Percentiles rank a stretch among this genome's conserved stretches.
Evolutionary conservation across 1,284 basidiomycete species (phyloP).

Genomic region (Malassezia brasiliensis): DNA sequence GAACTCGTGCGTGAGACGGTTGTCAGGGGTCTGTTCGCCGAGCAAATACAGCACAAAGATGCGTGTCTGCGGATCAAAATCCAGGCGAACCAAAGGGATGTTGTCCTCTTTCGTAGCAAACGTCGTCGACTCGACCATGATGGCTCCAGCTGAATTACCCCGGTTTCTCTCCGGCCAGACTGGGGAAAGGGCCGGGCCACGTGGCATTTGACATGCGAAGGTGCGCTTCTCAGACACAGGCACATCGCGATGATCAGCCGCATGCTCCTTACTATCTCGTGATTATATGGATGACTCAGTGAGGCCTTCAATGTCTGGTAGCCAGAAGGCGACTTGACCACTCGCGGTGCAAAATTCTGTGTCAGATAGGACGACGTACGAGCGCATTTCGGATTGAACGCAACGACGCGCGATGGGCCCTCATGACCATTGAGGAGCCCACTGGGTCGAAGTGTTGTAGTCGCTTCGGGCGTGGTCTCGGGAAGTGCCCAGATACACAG

Average conservation of each 20-base stretch:
- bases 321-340: constrained; percentile 37
- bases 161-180: not conserved
- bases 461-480: constrained; percentile 8
- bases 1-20: constrained; percentile 59
- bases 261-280: too few species aligned
- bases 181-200: not conserved
- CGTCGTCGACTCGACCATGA: constrained; percentile 4
- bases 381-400: constrained; percentile 39
- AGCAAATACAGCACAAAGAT: constrained; percentile 34
- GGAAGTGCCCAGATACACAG: constrained; percentile 28
- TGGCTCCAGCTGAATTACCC: not conserved
- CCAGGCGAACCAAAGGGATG: constrained; percentile 18
- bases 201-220: not conserved
- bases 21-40: constrained; percentile 54
- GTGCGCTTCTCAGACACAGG: too few species aligned
- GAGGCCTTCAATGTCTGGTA: constrained; percentile 23
- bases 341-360: constrained; percentile 36
- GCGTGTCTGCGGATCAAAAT: constrained; percentile 19
- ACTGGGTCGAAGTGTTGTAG: constrained; percentile 18
- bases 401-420: constrained; percentile 25
- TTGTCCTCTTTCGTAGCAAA: constrained; percentile 2
- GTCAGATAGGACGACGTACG: constrained; percentile 22
- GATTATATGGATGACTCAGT: not conserved
- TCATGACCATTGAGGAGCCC: constrained; percentile 26
- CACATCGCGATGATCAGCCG: too few species aligned